These are phyloP conservation scores for Rhodocollybia butyracea DNA, from an alignment of 768 basidiomycete species.

Conservation along the genomic window DNA sequence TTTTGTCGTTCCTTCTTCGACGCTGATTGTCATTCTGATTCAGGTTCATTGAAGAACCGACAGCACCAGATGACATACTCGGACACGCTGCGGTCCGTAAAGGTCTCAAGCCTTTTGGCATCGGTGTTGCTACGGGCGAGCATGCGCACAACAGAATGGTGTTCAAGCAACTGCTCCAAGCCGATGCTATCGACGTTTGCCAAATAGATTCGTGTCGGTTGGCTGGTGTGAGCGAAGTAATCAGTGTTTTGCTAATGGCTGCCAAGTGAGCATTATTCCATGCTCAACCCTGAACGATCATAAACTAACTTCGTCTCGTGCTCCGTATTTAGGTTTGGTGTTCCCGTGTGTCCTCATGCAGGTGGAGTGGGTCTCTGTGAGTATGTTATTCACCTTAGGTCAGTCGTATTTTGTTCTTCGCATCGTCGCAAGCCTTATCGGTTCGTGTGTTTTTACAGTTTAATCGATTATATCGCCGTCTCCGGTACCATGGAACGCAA, in stretches of 20 bases:
- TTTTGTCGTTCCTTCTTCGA: not conserved
- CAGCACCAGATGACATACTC: constrained; percentile 87
- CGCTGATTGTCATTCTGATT: not conserved
- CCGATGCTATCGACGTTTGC: constrained; percentile 89
- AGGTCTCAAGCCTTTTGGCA: constrained; percentile 72
- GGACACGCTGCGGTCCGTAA: constrained; percentile 80
- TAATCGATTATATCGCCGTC: constrained; percentile 92
- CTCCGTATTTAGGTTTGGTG: constrained; percentile 53
- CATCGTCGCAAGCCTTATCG: no score
- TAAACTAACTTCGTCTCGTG: not conserved
- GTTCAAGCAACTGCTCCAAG: constrained; percentile 93
- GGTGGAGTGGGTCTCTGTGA: constrained; percentile 94
- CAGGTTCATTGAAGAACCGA: constrained; percentile 94
- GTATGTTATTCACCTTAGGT: constrained; percentile 84
- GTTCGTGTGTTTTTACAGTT: constrained; percentile 41
- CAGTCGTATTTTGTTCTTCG: no score
- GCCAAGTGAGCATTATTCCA: constrained; percentile 55
- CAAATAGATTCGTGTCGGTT: constrained; percentile 95
- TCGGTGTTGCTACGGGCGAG: constrained; percentile 92
- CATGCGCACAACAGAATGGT: constrained; percentile 93
- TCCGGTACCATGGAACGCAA: constrained; percentile 93
- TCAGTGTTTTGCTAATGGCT: constrained; percentile 86
- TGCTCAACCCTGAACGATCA: not conserved
- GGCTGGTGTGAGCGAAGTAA: constrained; percentile 92
- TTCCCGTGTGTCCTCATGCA: constrained; percentile 90